These are phyloP conservation scores for Spinacia oleracea DNA, from an alignment of 179 eudicot species.

Conservation along the genomic window DNA sequence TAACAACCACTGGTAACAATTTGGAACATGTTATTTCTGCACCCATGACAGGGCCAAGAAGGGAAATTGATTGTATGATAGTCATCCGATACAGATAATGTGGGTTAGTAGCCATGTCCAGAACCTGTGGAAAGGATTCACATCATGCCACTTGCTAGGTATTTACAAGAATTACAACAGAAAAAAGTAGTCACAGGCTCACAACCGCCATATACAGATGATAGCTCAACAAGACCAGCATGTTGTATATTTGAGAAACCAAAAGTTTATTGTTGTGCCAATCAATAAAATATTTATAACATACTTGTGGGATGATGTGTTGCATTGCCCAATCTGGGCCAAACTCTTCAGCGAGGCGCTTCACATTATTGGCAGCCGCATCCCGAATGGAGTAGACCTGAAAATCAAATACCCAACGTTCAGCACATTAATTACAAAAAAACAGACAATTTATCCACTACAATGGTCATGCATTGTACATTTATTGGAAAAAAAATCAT, in stretches of 20 bases:
- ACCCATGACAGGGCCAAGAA: constrained; percentile 95
- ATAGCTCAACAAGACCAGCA: neutral
- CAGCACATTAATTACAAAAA: constrained; percentile 5
- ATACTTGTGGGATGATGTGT: constrained; percentile 91
- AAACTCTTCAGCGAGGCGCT: constrained; percentile 97
- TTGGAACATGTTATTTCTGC: constrained; percentile 88
- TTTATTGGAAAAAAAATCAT: no score
- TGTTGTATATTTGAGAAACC: neutral
- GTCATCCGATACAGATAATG: constrained; percentile 94
- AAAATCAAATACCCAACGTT: constrained; percentile 16
- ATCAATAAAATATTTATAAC: neutral
- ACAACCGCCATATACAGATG: neutral
- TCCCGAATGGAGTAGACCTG: constrained; percentile 95
- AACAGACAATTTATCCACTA: neutral
- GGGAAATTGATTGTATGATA: constrained; percentile 66
- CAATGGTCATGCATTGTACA: constrained; percentile 1
- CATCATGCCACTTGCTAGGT: neutral
- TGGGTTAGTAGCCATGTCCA: constrained; percentile 81
- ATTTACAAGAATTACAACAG: constrained; percentile 3
- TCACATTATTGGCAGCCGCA: constrained; percentile 91
- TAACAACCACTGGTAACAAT: constrained; percentile 70
- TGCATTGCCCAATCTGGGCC: constrained; percentile 99
- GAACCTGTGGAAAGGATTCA: constrained; percentile 47
- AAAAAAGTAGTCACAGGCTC: neutral
- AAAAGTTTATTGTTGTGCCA: neutral